phyloP scores from a whole-genome alignment of 2,329 filamentous ascomycete genomes.

The Phaeomoniella chlamydospora region DNA sequence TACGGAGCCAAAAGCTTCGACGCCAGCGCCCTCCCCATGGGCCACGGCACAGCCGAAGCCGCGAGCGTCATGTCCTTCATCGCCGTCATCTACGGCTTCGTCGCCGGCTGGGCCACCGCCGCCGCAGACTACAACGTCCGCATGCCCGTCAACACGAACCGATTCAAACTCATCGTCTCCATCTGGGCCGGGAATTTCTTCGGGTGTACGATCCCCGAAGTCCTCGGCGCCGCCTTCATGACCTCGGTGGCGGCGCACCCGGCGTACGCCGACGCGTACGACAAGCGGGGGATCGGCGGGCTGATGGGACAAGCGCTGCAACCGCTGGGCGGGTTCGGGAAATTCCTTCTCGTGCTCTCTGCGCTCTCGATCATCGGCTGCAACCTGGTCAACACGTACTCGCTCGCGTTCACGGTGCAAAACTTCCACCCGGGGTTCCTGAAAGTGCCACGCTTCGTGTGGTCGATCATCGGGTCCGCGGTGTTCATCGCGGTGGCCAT shows the following conservation, averaged over 20 bases:
- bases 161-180: not conserved
- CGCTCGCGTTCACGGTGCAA: slow-evolving; percentile 2
- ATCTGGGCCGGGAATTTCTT: slow-evolving; percentile 4
- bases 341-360: slow-evolving; percentile 2
- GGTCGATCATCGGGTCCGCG: slow-evolving; percentile 1
- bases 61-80: slow-evolving; percentile 20
- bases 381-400: slow-evolving; percentile 3
- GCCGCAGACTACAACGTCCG: slow-evolving; percentile 23
- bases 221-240: slow-evolving; percentile 3
- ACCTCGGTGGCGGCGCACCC: slow-evolving; percentile 3
- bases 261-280: slow-evolving; percentile 2
- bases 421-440: slow-evolving; percentile 3
- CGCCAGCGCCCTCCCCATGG: slow-evolving; percentile 11
- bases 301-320: slow-evolving; percentile 2
- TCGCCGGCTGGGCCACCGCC: slow-evolving; percentile 21
- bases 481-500: slow-evolving; percentile 3
- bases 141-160: slow-evolving; percentile 17
- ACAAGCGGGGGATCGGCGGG: slow-evolving; percentile 1
- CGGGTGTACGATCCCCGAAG: slow-evolving; percentile 2
- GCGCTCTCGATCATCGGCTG: not conserved
- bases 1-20: slow-evolving; percentile 19
- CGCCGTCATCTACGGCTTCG: slow-evolving; percentile 21
- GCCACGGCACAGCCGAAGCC: slow-evolving; percentile 15
- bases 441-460: slow-evolving; percentile 1
- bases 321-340: slow-evolving; percentile 1